Base-by-base conservation (phyloP, 257 asterid species). In the Nicotiana attenuata region DNA sequence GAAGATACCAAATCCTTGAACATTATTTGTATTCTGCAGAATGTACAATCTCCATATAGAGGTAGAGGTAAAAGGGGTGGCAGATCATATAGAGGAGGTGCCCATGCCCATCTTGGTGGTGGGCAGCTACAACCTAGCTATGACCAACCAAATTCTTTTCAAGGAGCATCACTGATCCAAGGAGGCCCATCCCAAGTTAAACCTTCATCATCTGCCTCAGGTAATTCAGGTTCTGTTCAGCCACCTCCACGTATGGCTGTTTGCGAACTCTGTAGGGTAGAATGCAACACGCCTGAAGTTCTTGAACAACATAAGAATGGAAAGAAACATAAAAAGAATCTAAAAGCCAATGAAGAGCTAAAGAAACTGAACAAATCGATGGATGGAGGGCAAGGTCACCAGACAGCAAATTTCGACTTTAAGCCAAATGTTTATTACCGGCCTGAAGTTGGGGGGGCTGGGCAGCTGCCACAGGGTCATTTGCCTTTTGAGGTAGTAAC, bases 221-320 rank as follows among this genome's bases (percentile, higher is more conserved):
- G 80, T 75, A 75, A 66, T 66, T 29, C 83, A 13, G 83, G 26
- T 31, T 81, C 87, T 64, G 87, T 80, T 77, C 29, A 64, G 65
- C 87, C 86, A 76, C 79, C 90, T 78, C 73, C 88, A 11, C 89
- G 85, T 68, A 71, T 75, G 47, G 90, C 82, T 24, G 65, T 80
- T 69, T 91, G 96, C 66, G 96, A 90, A 82, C 87, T 91, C 85
- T 91, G 96, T 86, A 88, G 80, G 65, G 88, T 90, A 50, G 91
- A 86, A 82, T 91, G 96, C 91, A 90, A 90, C 83, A 88, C 88
- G 33, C 83, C 78, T 16, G 96, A 91, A 86, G 82, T 90, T 69
- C 86, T 91, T 41, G 88, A 91, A 81, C 88, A 81, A 67, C 96
- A 91, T 85, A 68, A 80, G 83, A 88, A 78, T 22, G 96, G 96